A percentile compares a stretch with the other conserved stretches of the same genome.
Conservation (phyloP, 352 stramenopile species). For the Pseudoperonospora humuli region DNA sequence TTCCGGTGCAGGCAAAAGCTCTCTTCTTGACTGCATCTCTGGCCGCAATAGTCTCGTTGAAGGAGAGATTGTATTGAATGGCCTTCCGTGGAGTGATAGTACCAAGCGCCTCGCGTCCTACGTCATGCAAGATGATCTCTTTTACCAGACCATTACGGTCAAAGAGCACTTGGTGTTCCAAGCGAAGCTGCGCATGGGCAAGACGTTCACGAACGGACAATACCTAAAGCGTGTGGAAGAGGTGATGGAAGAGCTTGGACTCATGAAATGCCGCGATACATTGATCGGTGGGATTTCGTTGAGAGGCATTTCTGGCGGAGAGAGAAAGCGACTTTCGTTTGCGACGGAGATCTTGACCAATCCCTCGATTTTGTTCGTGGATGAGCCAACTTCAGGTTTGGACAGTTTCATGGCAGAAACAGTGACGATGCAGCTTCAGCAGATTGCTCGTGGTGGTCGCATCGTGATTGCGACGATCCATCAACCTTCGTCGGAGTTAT, state of each 20-base stretch:
- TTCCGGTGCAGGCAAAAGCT: conserved; percentile 86
- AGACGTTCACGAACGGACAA: conserved; percentile 17
- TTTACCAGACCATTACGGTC: conserved; percentile 84
- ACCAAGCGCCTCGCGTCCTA: conserved; percentile 38
- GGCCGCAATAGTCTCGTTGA: conserved; percentile 74
- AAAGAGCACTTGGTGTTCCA: conserved; percentile 85
- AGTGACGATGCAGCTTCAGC: conserved; percentile 36
- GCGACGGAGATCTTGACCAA: conserved; percentile 81
- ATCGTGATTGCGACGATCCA: conserved; percentile 88
- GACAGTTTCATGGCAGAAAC: conserved; percentile 52
- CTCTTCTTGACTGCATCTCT: conserved; percentile 90
- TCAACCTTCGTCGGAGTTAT: conserved; percentile 55
- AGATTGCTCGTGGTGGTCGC: conserved; percentile 65
- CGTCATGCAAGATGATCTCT: conserved; percentile 88
- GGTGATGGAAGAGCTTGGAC: conserved; percentile 50
- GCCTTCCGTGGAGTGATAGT: conserved; percentile 32
- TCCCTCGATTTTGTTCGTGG: conserved; percentile 75
- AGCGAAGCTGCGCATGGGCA: conserved; percentile 66
- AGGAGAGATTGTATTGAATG: conserved; percentile 54
- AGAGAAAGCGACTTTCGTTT: conserved; percentile 78
- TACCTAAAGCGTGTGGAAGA: conserved; percentile 33
- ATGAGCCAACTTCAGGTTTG: conserved; percentile 68
- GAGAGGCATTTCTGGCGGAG: conserved; percentile 58
- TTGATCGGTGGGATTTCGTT: conserved; percentile 39
- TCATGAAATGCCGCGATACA: conserved; percentile 46